A percentile compares a stretch with the other conserved stretches of the same genome.
Evolutionary conservation across 169 alveolate genomes (phyloP).

Genomic region (Neospora caninum): DNA sequence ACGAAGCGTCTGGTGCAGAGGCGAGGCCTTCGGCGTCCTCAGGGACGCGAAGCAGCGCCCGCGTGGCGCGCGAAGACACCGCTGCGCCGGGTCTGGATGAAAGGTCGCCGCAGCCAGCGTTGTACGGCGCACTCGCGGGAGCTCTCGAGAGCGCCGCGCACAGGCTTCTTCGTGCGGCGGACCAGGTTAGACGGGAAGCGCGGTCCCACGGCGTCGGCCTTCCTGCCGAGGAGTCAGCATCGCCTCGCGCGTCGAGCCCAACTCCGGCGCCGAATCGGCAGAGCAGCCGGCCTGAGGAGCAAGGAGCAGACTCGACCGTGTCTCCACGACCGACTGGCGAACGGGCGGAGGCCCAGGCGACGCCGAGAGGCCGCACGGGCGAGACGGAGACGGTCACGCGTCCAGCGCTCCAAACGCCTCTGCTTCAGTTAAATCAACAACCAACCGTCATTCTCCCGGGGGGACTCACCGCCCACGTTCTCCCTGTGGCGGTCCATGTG

Average conservation of each 20-base stretch:
- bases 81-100: not conserved
- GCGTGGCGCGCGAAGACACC: not conserved
- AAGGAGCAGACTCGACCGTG: no score
- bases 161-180: conserved; percentile 34
- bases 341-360: no score
- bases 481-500: conserved; percentile 35
- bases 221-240: not conserved
- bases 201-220: not conserved
- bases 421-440: not conserved
- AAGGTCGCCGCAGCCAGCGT: not conserved
- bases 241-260: no score
- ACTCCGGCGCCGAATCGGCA: not conserved
- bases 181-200: not conserved
- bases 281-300: not conserved
- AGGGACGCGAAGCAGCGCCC: not conserved
- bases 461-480: not conserved
- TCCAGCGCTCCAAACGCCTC: not conserved
- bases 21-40: not conserved
- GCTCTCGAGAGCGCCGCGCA: conserved; percentile 23
- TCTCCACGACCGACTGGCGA: no score
- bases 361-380: not conserved
- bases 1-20: not conserved
- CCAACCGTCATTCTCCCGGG: conserved; percentile 16
- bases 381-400: not conserved
- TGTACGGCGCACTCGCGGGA: not conserved